Percentiles rank a stretch among this genome's conserved stretches.
These are phyloP conservation scores for Penicillium arizonense DNA, from an alignment of 495 filamentous ascomycete genomes.

Conservation along the genomic window DNA sequence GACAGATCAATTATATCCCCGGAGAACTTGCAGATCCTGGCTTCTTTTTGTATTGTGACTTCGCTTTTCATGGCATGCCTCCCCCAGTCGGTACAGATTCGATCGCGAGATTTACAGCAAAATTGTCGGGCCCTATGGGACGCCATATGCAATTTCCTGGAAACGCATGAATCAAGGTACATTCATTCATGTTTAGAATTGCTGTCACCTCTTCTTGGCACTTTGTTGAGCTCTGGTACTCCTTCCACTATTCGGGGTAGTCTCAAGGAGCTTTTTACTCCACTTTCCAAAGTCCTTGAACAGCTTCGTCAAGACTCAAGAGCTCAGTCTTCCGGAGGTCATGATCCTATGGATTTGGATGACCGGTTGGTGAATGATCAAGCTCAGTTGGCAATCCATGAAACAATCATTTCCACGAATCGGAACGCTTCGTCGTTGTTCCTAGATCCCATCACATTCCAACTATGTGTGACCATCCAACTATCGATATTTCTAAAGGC, in stretches of 20 bases:
- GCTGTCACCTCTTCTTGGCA: constrained; percentile 31
- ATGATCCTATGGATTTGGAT: constrained; percentile 75
- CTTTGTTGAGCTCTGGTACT: constrained; percentile 11
- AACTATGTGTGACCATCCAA: constrained; percentile 37
- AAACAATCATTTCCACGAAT: constrained; percentile 30
- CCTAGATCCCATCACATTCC: constrained; percentile 31
- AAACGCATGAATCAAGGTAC: constrained; percentile 23
- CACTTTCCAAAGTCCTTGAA: constrained; percentile 42
- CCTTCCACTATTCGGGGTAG: constrained; percentile 15
- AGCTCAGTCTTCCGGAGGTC: constrained; percentile 22
- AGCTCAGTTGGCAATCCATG: constrained; percentile 33
- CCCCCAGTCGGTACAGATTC: constrained; percentile 26
- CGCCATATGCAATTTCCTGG: constrained; percentile 34
- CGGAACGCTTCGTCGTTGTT: constrained; percentile 28
- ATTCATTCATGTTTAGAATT: constrained; percentile 35
- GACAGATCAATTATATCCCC: constrained; percentile 44
- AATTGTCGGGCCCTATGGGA: constrained; percentile 35
- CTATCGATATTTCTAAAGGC: constrained; percentile 29
- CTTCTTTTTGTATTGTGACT: constrained; percentile 41
- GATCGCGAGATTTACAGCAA: constrained; percentile 27
- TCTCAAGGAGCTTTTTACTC: constrained; percentile 25
- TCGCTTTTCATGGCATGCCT: constrained; percentile 35
- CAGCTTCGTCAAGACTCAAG: constrained; percentile 31
- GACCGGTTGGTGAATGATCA: constrained; percentile 60
- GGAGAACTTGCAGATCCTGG: constrained; percentile 47